phyloP scores from a whole-genome alignment of 306 rosid species.

The Fragaria vesca region DNA sequence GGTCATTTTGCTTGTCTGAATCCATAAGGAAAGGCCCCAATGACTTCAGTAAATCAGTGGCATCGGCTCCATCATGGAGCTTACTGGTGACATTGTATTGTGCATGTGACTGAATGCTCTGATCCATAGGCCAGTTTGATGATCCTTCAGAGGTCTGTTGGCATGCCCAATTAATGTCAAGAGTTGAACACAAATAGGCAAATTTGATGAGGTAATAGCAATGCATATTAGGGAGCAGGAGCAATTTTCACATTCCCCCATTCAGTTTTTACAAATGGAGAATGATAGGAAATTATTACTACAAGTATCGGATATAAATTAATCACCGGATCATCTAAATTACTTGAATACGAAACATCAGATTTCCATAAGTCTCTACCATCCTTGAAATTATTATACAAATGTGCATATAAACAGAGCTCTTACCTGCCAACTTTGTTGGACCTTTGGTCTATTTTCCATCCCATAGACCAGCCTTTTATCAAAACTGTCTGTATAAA shows the following conservation, averaged over 20 bases:
- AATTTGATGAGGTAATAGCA: constrained; percentile 12
- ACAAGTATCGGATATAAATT: neutral
- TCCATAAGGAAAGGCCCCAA: constrained; percentile 18
- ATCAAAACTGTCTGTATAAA: constrained; percentile 32
- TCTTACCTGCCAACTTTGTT: constrained; percentile 65
- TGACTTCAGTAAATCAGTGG: constrained; percentile 36
- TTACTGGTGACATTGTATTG: constrained; percentile 29
- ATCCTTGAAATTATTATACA: neutral
- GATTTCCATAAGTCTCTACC: neutral
- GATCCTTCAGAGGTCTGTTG: constrained; percentile 42
- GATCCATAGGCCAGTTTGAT: constrained; percentile 44
- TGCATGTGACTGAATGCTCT: constrained; percentile 25
- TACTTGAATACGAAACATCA: neutral
- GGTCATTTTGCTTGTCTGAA: constrained; percentile 33
- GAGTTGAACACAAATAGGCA: neutral
- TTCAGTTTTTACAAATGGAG: neutral
- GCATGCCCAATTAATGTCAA: constrained; percentile 24
- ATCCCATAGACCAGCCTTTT: constrained; percentile 32
- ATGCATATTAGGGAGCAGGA: neutral
- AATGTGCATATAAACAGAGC: neutral
- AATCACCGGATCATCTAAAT: neutral
- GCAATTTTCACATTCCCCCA: neutral
- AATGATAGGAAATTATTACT: neutral
- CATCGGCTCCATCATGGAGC: constrained; percentile 32
- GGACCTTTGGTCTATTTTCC: constrained; percentile 32